Evolutionary conservation across 2,329 filamentous ascomycete species (phyloP).

Genomic region (Neonectria sp.): DNA sequence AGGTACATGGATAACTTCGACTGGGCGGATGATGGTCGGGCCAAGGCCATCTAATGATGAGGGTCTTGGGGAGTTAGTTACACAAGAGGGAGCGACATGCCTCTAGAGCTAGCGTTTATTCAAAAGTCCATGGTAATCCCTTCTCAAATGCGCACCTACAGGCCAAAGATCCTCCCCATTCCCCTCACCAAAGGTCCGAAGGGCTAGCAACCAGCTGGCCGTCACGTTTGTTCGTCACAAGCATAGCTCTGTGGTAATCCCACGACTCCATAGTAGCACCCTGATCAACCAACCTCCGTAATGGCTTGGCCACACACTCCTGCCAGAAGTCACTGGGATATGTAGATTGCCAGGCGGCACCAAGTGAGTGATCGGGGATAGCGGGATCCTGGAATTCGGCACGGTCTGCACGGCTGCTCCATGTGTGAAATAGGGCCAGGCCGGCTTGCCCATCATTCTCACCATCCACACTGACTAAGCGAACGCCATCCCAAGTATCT

Average conservation of each 20-base stretch:
- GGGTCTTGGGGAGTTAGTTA: too few species aligned
- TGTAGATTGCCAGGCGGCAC: neutral
- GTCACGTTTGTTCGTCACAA: neutral
- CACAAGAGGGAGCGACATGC: neutral
- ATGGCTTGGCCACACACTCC: neutral
- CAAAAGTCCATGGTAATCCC: too few species aligned
- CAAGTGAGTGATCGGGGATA: neutral
- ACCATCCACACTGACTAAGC: neutral
- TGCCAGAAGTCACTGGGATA: constrained; percentile 9
- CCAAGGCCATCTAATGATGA: too few species aligned
- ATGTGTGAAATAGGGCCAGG: constrained; percentile 1
- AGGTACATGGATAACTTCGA: too few species aligned
- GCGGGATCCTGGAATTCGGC: constrained; percentile 1
- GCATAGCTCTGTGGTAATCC: neutral
- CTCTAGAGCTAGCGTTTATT: neutral
- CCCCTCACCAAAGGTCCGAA: neutral
- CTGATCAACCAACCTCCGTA: neutral
- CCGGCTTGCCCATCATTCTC: neutral
- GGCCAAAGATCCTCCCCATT: neutral
- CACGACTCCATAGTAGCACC: neutral
- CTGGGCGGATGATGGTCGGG: too few species aligned
- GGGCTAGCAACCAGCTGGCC: neutral
- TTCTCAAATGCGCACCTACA: too few species aligned
- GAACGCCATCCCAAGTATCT: neutral
- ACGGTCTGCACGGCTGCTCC: constrained; percentile 1